Base-by-base conservation (phyloP, 2,329 filamentous ascomycete genomes). In the Colletotrichum godetiae region DNA sequence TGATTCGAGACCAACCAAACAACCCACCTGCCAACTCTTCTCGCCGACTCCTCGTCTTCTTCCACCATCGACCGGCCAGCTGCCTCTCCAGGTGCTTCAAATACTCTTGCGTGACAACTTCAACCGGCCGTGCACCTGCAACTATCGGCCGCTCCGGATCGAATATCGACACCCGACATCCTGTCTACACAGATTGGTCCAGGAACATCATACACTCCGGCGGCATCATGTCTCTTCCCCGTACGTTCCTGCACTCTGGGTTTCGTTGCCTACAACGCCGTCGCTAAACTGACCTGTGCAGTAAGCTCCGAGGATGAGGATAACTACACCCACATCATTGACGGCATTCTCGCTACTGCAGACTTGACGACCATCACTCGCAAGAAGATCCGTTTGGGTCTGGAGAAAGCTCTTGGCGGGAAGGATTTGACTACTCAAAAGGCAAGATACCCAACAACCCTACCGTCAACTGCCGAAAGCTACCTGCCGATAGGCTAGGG, bases 341-440 rank as follows among this genome's bases (percentile, higher is more conserved):
- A 92, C 78, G 84, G 81, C 53, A 91, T 92, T 74, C 86, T 92
- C 27, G 84, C 84, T 31, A 88, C 85, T 12, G 88, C 88, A 68
- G 88, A 92, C 76, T 86, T 92, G 53, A 85, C 88, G 76, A 92
- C 90, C n/a, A 88, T 92, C 65, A 90, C 90, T 33, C 87, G 89
- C 74, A 92, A 92, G 80, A 90, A 89, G 82, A 88, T 92, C 70
- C 88, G 90, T 65, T 85, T 88, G 76, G 88, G 87, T 2, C 82
- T 92, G 56, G 87, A 92, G 79, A 80, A 82, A 60, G 85, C 86
- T 31, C 81, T 91, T 19, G 88, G 86, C 53, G 88, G 88, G 62
- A 89, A 88, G 77, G 89, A 92, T 76, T 81, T 92, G 67, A 88
- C 85, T 75, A 85, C 87, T 2, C 88, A 92, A 78, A 92, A 92